Evolutionary conservation across 2,329 filamentous ascomycete species (phyloP), one percentile per base, ranked within the genome.

Genomic region (Fusarium heterosporum): DNA sequence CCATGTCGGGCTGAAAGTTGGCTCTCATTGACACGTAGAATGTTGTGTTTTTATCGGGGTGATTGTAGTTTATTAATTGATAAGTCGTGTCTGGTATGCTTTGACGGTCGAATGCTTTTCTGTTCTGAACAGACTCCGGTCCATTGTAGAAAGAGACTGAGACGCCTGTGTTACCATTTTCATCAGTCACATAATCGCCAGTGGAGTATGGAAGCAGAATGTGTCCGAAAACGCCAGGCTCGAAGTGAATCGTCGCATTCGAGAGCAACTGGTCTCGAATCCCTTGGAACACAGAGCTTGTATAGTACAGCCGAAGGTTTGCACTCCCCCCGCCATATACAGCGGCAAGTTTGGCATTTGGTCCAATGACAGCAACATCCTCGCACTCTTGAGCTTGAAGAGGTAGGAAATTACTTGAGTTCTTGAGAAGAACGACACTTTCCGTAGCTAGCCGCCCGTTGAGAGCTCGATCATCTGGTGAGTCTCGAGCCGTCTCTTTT

Each of bases 391-490:
- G 4, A 16, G 42, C 7, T 6, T 16, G 14, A 11, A 87, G 73
- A 0, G 89, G 89, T 0, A 91, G 78, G 2, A 87, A 74, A 16
- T 79, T 78, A 7, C 80, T 80, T 25, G 88, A 82, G 64, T 91
- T 91, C 77, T 90, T 90, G 43, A 91, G 78, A 17, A 91, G 80
- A 1, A 90, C 87, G 11, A 90, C 84, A 2, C 85, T 87, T 45
- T 66, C 59, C 0, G 42, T 32, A 4, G 61, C 59, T 13, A 64
- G 42, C 4, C 42, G 16, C 8, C 59, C 49, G 29, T 63, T 63
- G 2, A 64, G 22, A 1, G 26, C 42, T 10, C 61, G 25, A 22
- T 63, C 58, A 6, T 64, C 61, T 8, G 53, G 59, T 1, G 54
- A 64, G 36, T 64, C 61, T 4, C 59, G 59, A 6, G 53, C 46